Base-by-base conservation (phyloP, 2,329 filamentous ascomycete species). In the Bertia moriformis region DNA sequence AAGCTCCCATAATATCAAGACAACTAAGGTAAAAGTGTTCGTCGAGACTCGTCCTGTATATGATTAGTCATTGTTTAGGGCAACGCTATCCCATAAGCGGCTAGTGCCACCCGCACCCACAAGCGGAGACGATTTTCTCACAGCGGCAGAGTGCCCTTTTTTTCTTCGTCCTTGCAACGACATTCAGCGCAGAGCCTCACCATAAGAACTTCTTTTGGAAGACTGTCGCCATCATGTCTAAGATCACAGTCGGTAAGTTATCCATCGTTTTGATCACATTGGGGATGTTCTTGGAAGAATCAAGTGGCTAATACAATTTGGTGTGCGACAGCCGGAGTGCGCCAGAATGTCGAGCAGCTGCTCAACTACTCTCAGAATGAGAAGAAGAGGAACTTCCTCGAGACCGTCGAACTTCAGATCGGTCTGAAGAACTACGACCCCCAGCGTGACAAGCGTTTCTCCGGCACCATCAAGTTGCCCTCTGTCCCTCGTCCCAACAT, bases 401-500 rank as follows among this genome's bases (percentile, higher is more conserved):
- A 75, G 63, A 75, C 71, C 55, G 74, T 81, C 54, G 68, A 71
- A 53, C 65, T 71, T 45, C 66, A 72, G 56, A 75, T 76, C 60
- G 71, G 71, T 54, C 63, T 77, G 59, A 76, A 76, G 67, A 75
- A 75, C 67, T 76, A 76, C 57, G 67, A 82, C 56, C 76, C 76
- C 57, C 76, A 81, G 70, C 75, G 77, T 73, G 77, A 82, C 66
- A 82, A 82, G 76, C 77, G 76, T 78, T 82, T 82, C 75, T 76
- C 71, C 40, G 77, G 77, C 53, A 81, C 77, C 59, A 73, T 82
- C 67, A 78, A 74, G 66, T 69, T 80, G 46, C 73, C 75, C 45
- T 65, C 65, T 55, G 66, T 81, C 48, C 77, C 73, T 44, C 72
- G 71, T 54, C 77, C 73, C 53, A 65, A 65, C 61, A 78, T 78